phyloP scores from a whole-genome alignment of 2,329 filamentous ascomycete genomes.

The Delphinella strobiligena region DNA sequence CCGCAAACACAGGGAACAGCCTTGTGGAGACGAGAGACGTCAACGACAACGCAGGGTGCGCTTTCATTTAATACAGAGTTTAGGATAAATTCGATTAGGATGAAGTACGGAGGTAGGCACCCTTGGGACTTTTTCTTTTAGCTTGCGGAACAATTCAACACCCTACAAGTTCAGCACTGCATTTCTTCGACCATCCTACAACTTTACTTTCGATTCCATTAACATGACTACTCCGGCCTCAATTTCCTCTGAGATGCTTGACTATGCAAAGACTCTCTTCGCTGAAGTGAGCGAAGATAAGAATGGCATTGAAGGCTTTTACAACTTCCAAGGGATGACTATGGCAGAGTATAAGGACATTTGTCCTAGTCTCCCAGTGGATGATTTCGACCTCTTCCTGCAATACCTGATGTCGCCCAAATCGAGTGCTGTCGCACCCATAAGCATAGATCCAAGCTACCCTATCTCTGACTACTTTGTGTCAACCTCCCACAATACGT shows the following conservation, averaged over 20 bases:
- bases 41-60: too few species aligned
- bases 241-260: conserved; percentile 12
- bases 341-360: not conserved
- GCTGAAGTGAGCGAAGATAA: conserved; percentile 8
- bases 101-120: too few species aligned
- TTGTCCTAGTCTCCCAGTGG: not conserved
- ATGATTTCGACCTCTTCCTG: conserved; percentile 30
- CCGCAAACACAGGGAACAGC: too few species aligned
- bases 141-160: too few species aligned
- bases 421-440: conserved; percentile 33
- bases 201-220: not conserved
- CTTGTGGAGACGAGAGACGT: too few species aligned
- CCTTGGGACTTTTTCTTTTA: too few species aligned
- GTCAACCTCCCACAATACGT: conserved; percentile 91
- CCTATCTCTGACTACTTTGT: conserved; percentile 87
- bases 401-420: conserved; percentile 34
- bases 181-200: not conserved
- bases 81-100: too few species aligned
- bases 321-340: not conserved
- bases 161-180: too few species aligned
- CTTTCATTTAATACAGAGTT: too few species aligned
- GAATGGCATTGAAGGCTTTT: not conserved
- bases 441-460: conserved; percentile 20
- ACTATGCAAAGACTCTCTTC: conserved; percentile 15
- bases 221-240: conserved; percentile 3